phyloP scores from a whole-genome alignment of 1,139 yeast species.

The Spencermartinsiella ligniputridi region DNA sequence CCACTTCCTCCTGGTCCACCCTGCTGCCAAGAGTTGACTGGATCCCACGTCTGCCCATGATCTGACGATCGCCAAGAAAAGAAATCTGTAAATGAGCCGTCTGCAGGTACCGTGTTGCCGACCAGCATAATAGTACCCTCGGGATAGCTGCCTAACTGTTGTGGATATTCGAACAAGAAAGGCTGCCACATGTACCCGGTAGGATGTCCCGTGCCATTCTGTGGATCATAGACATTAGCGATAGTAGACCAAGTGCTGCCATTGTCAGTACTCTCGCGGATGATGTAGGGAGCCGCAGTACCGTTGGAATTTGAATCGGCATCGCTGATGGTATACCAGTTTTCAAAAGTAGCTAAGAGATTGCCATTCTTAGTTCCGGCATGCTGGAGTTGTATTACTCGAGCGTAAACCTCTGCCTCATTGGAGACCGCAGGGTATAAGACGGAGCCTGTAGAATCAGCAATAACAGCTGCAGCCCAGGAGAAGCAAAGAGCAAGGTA shows the following conservation, averaged over 20 bases:
- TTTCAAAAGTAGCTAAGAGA: conserved; percentile 2
- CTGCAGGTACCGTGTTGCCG: conserved; percentile 3
- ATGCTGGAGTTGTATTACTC: conserved; percentile 2
- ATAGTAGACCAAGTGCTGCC: conserved; percentile 5
- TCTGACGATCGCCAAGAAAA: conserved; percentile 3
- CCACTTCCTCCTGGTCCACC: conserved; percentile 1
- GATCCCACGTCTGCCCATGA: conserved; percentile 1
- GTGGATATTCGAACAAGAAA: conserved; percentile 4
- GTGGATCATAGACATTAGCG: conserved; percentile 5
- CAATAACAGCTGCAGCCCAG: neutral
- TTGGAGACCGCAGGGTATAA: conserved; percentile 1
- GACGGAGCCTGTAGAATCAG: neutral
- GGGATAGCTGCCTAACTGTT: conserved; percentile 2
- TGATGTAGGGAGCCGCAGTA: conserved; percentile 3
- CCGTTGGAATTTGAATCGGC: conserved; percentile 2
- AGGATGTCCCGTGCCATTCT: conserved; percentile 2
- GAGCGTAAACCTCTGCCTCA: conserved; percentile 1
- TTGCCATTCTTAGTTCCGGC: conserved; percentile 1
- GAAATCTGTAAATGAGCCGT: conserved; percentile 1
- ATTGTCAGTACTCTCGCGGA: conserved; percentile 4
- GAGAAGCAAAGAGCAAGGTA: neutral
- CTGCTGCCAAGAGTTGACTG: conserved; percentile 5
- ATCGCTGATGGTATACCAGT: conserved; percentile 1
- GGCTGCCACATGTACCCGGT: conserved; percentile 6
- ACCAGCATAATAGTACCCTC: conserved; percentile 5